phyloP scores from a whole-genome alignment of 768 basidiomycete species.

The Infundibulicybe gibba region DNA sequence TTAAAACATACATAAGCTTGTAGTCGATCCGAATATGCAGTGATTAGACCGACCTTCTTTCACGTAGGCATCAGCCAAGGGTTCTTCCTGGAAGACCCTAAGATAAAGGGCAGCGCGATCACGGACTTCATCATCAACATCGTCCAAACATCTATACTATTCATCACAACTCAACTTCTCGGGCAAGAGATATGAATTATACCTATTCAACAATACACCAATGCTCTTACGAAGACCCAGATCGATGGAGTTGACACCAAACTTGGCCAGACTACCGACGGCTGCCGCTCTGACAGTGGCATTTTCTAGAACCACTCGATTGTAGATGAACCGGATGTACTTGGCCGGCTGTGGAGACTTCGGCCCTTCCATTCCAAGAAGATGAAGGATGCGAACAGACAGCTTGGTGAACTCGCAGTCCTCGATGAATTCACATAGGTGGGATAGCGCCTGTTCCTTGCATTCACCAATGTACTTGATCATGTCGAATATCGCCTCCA shows the following conservation, averaged over 20 bases:
- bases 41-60: slow-evolving; percentile 70
- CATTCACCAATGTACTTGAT: slow-evolving; percentile 95
- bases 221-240: slow-evolving; percentile 78
- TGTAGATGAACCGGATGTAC: slow-evolving; percentile 99
- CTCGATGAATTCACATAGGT: slow-evolving; percentile 99
- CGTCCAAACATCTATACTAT: slow-evolving; percentile 79
- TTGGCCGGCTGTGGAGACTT: slow-evolving; percentile 95
- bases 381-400: slow-evolving; percentile 92
- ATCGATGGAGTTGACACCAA: slow-evolving; percentile 88
- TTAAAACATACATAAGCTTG: slow-evolving; percentile 5
- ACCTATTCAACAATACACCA: slow-evolving; percentile 83
- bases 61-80: slow-evolving; percentile 81
- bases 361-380: slow-evolving; percentile 95
- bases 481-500: slow-evolving; percentile 99
- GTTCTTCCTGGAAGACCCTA: slow-evolving; percentile 73
- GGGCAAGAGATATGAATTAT: slow-evolving; percentile 12
- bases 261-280: slow-evolving; percentile 92
- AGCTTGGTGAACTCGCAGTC: slow-evolving; percentile 99
- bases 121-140: slow-evolving; percentile 98
- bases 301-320: slow-evolving; percentile 97
- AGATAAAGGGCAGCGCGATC: slow-evolving; percentile 97
- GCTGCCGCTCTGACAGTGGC: slow-evolving; percentile 97
- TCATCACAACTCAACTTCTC: slow-evolving; percentile 2
- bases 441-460: slow-evolving; percentile 96
- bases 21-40: not conserved